Evolutionary conservation across 768 basidiomycete genomes (phyloP), one percentile per base, ranked within the genome.

Genomic region (Lyophyllum atratum): DNA sequence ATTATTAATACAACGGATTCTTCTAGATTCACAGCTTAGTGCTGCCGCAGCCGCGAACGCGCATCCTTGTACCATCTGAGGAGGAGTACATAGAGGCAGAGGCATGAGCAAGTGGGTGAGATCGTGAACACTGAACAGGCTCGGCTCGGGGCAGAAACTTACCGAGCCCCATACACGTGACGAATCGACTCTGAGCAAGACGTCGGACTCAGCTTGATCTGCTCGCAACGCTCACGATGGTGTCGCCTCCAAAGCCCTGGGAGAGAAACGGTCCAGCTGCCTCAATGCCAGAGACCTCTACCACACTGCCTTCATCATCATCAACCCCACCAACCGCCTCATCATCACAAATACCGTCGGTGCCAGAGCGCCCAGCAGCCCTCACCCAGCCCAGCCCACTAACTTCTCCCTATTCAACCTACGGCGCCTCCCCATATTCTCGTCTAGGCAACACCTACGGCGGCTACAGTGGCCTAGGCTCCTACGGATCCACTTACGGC

Each of bases 241-340:
- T 81, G 34, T 91, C 92, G 21, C 92, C 92, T 47, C 92, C 92
- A 68, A 94, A 93, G 70, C 93, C 92, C 62, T 95, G 92, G 93
- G 93, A 95, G 71, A 82, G 85, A 52, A 75, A 74, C 42, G 81
- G 82, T 8, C 73, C 75, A 45, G 65, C 71, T 37, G 72, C 76
- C 26, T 65, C 76, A 34, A 54, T 74, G 28, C 44, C 37, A 3
- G 58, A 56, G 14, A n/a, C 68, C 22, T 47, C 74, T 22, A 39
- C 68, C 15, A 52, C 70, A 25, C 49, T 73, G 37, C 34, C 73
- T 50, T 24, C 75, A 26, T 34, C 74, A 12, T 62, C 68, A 19
- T 54, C 69, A 15, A 37, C 75, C 2, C 57, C 72, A 49, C 40
- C 74, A 12, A 29, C 73, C 0, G 22, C 75, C 49, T 31, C 64